Conservation (phyloP, 768 basidiomycete genomes). For the Leucocoprinus sp. region DNA sequence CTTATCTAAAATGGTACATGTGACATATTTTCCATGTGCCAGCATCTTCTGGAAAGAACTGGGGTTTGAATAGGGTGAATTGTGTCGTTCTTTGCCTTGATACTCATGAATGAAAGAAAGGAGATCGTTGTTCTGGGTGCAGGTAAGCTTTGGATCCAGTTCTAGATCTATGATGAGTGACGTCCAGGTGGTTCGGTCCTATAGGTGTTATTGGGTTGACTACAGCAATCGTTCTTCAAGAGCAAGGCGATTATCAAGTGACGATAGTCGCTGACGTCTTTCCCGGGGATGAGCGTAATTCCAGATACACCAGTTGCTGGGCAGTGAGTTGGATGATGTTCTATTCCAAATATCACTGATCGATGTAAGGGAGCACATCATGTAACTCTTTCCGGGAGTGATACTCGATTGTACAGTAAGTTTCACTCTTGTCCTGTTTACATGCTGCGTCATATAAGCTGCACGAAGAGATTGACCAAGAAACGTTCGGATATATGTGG, state of each 20-base stretch:
- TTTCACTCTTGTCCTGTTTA: background rate
- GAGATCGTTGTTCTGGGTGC: conserved; percentile 33
- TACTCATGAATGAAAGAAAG: conserved; percentile 11
- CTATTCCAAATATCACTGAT: background rate
- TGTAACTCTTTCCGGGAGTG: conserved; percentile 47
- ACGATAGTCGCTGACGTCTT: conserved; percentile 61
- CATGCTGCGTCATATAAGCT: too few relatives aligned
- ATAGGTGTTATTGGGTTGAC: conserved; percentile 71
- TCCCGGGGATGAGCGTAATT: conserved; percentile 59
- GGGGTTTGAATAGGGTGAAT: background rate
- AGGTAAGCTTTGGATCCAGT: conserved; percentile 7
- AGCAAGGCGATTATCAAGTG: conserved; percentile 51
- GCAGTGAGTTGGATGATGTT: conserved; percentile 40
- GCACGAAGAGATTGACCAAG: conserved; percentile 55
- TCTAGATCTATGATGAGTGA: background rate
- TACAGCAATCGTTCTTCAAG: conserved; percentile 62
- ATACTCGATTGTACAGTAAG: conserved; percentile 38
- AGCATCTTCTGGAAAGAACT: background rate
- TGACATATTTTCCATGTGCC: background rate
- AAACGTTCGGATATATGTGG: conserved; percentile 69
- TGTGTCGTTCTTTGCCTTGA: background rate
- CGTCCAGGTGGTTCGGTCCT: background rate
- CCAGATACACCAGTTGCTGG: conserved; percentile 75
- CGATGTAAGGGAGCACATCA: conserved; percentile 65
- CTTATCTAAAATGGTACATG: background rate